These are phyloP conservation scores for Penicillium herquei DNA, from an alignment of 495 filamentous ascomycete species.

Conservation along the genomic window DNA sequence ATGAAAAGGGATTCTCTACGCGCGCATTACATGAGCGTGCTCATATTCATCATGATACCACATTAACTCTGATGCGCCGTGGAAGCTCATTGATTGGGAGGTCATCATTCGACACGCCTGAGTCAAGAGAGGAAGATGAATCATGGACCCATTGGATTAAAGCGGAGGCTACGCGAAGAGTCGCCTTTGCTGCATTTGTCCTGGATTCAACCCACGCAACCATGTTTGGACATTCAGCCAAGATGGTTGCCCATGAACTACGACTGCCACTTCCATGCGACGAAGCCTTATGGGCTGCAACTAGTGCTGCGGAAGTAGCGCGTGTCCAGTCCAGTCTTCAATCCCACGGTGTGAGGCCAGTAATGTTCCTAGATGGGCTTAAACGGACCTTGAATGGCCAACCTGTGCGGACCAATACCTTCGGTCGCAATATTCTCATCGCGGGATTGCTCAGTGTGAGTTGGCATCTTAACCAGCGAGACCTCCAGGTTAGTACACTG, in stretches of 20 bases:
- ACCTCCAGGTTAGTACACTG: constrained; percentile 89
- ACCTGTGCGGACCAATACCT: constrained; percentile 86
- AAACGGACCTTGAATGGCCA: constrained; percentile 88
- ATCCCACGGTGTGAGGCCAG: constrained; percentile 80
- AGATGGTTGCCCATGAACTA: constrained; percentile 97
- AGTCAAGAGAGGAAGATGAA: constrained; percentile 80
- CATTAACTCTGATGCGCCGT: constrained; percentile 90
- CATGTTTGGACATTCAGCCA: constrained; percentile 96
- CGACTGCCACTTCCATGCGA: constrained; percentile 90
- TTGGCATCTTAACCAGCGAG: constrained; percentile 97
- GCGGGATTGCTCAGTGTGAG: constrained; percentile 88
- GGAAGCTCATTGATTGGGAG: constrained; percentile 91
- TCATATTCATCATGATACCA: constrained; percentile 96
- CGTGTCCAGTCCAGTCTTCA: constrained; percentile 80
- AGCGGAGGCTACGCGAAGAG: constrained; percentile 84
- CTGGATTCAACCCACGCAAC: constrained; percentile 95
- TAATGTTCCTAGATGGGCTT: constrained; percentile 86
- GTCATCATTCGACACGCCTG: constrained; percentile 82
- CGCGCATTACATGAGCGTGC: constrained; percentile 89
- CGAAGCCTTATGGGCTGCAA: constrained; percentile 90
- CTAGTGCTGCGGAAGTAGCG: constrained; percentile 82
- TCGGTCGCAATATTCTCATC: constrained; percentile 95
- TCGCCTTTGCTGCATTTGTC: constrained; percentile 92
- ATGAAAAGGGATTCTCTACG: constrained; percentile 96
- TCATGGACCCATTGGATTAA: constrained; percentile 98